Base-by-base conservation (phyloP, 805 yeast species). In the Zygotorulaspora sp. region DNA sequence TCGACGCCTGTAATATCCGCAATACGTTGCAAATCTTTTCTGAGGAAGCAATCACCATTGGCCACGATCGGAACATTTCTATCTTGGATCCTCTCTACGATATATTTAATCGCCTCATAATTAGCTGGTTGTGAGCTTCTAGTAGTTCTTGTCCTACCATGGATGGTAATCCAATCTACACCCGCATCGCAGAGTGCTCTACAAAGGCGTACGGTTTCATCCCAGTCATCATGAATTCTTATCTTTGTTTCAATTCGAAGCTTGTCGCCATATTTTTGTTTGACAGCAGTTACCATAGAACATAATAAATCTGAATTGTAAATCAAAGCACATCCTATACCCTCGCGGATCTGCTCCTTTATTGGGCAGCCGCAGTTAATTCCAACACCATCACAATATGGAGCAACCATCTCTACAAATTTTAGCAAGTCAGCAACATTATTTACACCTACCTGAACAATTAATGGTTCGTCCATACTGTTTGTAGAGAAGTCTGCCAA, bases 331-430 rank as follows among this genome's bases (percentile, higher is more conserved):
- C 97, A 96, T 4, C 98, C 98, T 11, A 92, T 89, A 16, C 97
- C 98, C 58, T 88, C 96, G 30, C 95, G 71, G 10, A 86, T 84
- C 60, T 92, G 97, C 47, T 90, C 97, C 45, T 81, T 83, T 35
- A 92, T 88, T 1, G 98, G 98, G 64, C 98, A 92, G 0, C 98
- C 98, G 62, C 97, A 92, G 67, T 92, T 92, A 41, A 92, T 71
- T 0, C 97, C 97, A 28, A 92, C 78, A 0, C 94, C 98, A 62
- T 90, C 97, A 32, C 85, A 89, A 55, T 77, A 86, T 0, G 96
- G 96, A 41, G 75, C 75, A n/a, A 89, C 77, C 88, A 92, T 79
- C 36, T 83, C 87, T 3, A 86, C 87, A 55, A 90, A 87, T 43
- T 90, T 72, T 16, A 84, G 58, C 36, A 92, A 65, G 61, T 92